Percentiles rank a stretch among this genome's conserved stretches.
phyloP scores from a whole-genome alignment of 768 basidiomycete genomes.

The Tephrocybe sp. region DNA sequence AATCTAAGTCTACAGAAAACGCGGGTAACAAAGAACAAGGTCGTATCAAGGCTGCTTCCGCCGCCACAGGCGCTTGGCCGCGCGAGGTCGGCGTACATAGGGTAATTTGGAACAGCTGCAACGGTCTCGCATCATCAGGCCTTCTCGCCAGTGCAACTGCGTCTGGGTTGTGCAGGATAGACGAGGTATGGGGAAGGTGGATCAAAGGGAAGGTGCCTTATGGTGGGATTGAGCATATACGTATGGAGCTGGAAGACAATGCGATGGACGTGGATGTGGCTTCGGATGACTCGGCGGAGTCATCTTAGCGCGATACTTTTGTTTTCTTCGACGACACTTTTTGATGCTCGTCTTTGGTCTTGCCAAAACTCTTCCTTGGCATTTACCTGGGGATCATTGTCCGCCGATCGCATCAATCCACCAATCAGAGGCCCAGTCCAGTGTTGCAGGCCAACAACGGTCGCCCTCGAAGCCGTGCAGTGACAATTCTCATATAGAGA shows the following conservation, averaged over 20 bases:
- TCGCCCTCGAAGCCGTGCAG: no score
- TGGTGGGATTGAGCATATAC: conserved; percentile 54
- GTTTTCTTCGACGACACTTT: no score
- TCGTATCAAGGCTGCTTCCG: conserved; percentile 23
- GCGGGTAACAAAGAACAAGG: conserved; percentile 27
- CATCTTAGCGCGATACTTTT: neutral
- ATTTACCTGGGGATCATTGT: no score
- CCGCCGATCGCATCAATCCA: no score
- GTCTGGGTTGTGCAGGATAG: conserved; percentile 83
- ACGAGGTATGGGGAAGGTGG: conserved; percentile 78
- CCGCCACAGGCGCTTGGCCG: conserved; percentile 72
- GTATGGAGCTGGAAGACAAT: conserved; percentile 52
- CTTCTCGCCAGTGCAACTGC: conserved; percentile 79
- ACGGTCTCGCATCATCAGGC: conserved; percentile 56
- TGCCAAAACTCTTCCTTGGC: no score
- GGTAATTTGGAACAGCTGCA: conserved; percentile 77
- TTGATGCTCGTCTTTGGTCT: no score
- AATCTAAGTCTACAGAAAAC: conserved; percentile 29
- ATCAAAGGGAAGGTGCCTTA: conserved; percentile 65
- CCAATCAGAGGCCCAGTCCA: no score
- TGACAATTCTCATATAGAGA: no score
- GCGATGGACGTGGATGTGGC: conserved; percentile 38
- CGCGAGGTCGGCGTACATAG: conserved; percentile 74
- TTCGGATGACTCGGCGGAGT: conserved; percentile 30
- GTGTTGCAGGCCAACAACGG: no score